A percentile compares a stretch with the other conserved stretches of the same genome.
phyloP scores from a whole-genome alignment of 1,139 yeast species.

The Blastobotrys proliferans region DNA sequence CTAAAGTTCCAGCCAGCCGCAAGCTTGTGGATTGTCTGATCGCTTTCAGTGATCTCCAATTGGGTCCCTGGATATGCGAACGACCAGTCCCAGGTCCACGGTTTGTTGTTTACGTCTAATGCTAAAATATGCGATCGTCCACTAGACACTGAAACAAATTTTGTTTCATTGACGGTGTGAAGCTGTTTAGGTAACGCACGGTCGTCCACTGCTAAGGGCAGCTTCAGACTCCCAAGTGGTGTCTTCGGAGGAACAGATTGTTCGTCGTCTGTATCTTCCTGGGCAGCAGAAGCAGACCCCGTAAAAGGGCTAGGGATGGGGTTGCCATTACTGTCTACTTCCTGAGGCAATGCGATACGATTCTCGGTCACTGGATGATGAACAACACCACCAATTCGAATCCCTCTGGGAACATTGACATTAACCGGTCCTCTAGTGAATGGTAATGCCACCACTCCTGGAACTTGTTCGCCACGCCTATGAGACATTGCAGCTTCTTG shows the following conservation, averaged over 20 bases:
- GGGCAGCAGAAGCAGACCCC: no score
- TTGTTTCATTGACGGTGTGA: slow-evolving; percentile 19
- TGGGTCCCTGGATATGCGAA: slow-evolving; percentile 42
- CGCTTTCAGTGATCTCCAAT: slow-evolving; percentile 25
- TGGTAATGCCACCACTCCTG: slow-evolving; percentile 11
- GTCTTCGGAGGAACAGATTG: slow-evolving; percentile 7
- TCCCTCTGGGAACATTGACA: not conserved
- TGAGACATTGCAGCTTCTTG: slow-evolving; percentile 3
- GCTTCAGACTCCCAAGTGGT: slow-evolving; percentile 11
- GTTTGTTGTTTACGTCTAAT: slow-evolving; percentile 46
- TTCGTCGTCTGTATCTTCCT: slow-evolving; percentile 4
- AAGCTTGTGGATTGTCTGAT: slow-evolving; percentile 40
- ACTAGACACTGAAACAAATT: slow-evolving; percentile 50
- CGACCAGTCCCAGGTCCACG: slow-evolving; percentile 60
- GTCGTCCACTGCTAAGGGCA: slow-evolving; percentile 13
- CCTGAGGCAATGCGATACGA: slow-evolving; percentile 1
- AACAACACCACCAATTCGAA: slow-evolving; percentile 18
- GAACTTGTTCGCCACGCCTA: not conserved
- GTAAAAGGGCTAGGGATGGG: no score
- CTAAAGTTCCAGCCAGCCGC: slow-evolving; percentile 70
- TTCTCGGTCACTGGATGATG: slow-evolving; percentile 9
- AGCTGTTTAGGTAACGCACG: slow-evolving; percentile 15
- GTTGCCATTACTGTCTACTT: not conserved
- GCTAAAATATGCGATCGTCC: slow-evolving; percentile 69
- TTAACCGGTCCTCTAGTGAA: slow-evolving; percentile 1